A percentile compares a stretch with the other conserved stretches of the same genome.
phyloP scores from a whole-genome alignment of 1,284 basidiomycete species.

The Mycena citricolor region DNA sequence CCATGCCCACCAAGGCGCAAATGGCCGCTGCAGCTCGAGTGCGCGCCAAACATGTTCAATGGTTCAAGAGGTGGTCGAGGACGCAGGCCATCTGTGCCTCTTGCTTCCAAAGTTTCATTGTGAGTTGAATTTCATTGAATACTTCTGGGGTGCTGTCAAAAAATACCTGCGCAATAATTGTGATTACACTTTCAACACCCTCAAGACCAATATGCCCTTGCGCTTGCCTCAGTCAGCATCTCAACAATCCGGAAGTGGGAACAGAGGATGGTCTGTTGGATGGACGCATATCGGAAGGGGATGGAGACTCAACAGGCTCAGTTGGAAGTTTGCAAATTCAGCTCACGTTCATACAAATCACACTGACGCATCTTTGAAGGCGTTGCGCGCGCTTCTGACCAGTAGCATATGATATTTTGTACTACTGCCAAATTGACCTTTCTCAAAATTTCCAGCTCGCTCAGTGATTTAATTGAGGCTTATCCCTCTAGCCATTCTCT shows the following conservation, averaged over 20 bases:
- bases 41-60: no score
- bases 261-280: constrained; percentile 25
- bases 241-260: constrained; percentile 30
- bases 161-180: constrained; percentile 26
- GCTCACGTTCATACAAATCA: constrained; percentile 26
- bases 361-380: constrained; percentile 27
- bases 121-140: constrained; percentile 24
- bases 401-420: no score
- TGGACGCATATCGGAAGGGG: constrained; percentile 29
- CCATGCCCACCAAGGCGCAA: no score
- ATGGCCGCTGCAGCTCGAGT: no score
- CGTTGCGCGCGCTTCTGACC: constrained; percentile 6
- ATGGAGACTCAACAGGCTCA: constrained; percentile 28
- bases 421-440: no score
- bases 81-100: constrained; percentile 27
- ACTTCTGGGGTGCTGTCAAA: constrained; percentile 34
- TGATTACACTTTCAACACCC: constrained; percentile 29
- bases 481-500: no score
- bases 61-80: constrained; percentile 30
- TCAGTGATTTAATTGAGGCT: no score
- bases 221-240: constrained; percentile 25
- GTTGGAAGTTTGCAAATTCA: constrained; percentile 25
- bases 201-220: constrained; percentile 26
- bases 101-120: constrained; percentile 22
- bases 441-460: no score